Conservation (phyloP, 441 rosid species). For the Isatis lusitanica region DNA sequence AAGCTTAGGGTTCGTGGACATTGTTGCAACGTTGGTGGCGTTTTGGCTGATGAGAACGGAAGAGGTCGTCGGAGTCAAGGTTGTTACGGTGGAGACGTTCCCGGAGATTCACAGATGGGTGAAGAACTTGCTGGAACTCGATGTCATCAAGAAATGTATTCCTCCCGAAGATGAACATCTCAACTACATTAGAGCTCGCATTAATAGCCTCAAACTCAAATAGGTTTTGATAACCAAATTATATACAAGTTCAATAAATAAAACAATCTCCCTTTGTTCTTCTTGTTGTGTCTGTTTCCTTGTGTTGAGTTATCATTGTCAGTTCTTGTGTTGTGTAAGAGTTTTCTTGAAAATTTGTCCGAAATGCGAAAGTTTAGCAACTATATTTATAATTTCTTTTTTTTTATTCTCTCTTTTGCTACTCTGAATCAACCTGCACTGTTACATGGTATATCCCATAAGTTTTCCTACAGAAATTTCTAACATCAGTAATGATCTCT, state of each 20-base stretch:
- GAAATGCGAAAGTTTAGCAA: not conserved
- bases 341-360: not conserved
- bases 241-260: not conserved
- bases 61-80: slow-evolving; percentile 24
- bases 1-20: slow-evolving; percentile 45
- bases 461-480: slow-evolving; percentile 52
- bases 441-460: slow-evolving; percentile 66
- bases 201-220: slow-evolving; percentile 13
- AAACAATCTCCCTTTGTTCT: not conserved
- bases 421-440: slow-evolving; percentile 59
- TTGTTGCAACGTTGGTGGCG: slow-evolving; percentile 34
- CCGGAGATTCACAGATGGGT: slow-evolving; percentile 43
- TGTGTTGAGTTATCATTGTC: not conserved
- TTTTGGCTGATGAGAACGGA: slow-evolving; percentile 34
- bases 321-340: slow-evolving; percentile 4
- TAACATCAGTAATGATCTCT: slow-evolving; percentile 49
- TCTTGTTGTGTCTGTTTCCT: not conserved
- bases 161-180: slow-evolving; percentile 45
- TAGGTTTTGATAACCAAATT: not conserved
- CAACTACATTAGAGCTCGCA: slow-evolving; percentile 29
- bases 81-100: slow-evolving; percentile 36
- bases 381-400: not conserved
- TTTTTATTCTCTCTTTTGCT: not conserved
- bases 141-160: slow-evolving; percentile 39
- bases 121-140: slow-evolving; percentile 28